These are phyloP conservation scores for Boletus reticuloceps DNA, from an alignment of 768 basidiomycete genomes.

Conservation along the genomic window DNA sequence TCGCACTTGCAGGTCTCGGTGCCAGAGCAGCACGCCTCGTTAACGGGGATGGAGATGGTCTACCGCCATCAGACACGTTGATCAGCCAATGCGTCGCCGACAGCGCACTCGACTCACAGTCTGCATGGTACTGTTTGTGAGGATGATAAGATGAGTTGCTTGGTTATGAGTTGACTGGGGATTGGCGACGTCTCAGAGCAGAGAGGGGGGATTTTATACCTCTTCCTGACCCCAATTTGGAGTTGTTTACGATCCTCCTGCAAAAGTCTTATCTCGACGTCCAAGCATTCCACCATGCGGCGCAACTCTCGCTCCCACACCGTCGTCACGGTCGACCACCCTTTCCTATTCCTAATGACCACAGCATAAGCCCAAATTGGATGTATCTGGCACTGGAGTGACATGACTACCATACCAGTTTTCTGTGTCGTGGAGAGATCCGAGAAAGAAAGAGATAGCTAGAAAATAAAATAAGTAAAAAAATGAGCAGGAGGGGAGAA, in stretches of 20 bases:
- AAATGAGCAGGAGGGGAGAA: too few relatives aligned
- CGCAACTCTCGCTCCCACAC: background rate
- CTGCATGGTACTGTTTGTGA: conserved; percentile 12
- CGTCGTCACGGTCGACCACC: too few relatives aligned
- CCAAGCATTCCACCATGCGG: too few relatives aligned
- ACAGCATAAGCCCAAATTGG: background rate
- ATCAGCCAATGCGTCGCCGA: background rate
- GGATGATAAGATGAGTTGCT: conserved; percentile 2
- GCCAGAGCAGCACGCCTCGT: conserved; percentile 20
- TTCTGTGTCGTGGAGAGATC: background rate
- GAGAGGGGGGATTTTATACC: conserved; percentile 2
- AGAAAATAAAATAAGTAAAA: background rate
- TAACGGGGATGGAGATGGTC: conserved; percentile 13
- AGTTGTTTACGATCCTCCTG: background rate
- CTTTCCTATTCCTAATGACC: background rate
- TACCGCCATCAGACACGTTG: background rate
- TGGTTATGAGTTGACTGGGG: background rate
- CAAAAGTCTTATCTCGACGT: background rate
- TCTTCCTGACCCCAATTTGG: background rate
- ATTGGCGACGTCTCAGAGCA: background rate
- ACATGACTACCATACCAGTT: too few relatives aligned
- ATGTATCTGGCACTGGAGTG: background rate
- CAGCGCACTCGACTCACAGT: conserved; percentile 10
- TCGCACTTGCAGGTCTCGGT: conserved; percentile 10
- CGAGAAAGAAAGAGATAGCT: background rate